Percentiles rank a stretch among this genome's conserved stretches.
Conservation (phyloP, 1,139 yeast species). For the Scheffersomyces insectosa region DNA sequence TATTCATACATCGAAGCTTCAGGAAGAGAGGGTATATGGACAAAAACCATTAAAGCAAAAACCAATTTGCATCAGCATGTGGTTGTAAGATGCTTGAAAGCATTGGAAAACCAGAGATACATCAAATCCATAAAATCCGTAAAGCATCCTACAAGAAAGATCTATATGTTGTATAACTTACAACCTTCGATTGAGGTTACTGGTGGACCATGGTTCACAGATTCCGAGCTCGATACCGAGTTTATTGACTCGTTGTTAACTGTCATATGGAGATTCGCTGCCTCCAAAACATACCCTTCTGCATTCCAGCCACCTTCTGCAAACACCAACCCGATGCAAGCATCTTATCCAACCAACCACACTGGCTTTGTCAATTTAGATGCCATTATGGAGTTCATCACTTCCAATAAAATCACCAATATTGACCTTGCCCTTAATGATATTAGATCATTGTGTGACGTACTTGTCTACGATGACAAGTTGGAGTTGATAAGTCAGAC, state of each 20-base stretch:
- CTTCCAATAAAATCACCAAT: conserved; percentile 72
- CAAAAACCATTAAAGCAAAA: conserved; percentile 85
- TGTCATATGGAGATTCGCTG: conserved; percentile 86
- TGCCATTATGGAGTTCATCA: conserved; percentile 74
- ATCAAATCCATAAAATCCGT: conserved; percentile 92
- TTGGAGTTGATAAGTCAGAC: conserved; percentile 58
- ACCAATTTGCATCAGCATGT: conserved; percentile 93
- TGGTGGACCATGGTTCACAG: conserved; percentile 99
- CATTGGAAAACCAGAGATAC: conserved; percentile 78
- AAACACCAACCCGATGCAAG: conserved; percentile 49
- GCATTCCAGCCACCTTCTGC: conserved; percentile 51
- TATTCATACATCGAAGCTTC: conserved; percentile 90
- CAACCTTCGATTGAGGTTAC: conserved; percentile 96
- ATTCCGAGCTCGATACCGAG: conserved; percentile 90
- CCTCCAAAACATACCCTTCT: conserved; percentile 72
- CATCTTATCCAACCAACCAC: conserved; percentile 34
- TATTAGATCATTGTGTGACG: conserved; percentile 83
- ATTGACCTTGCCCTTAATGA: conserved; percentile 77
- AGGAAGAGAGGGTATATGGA: conserved; percentile 96
- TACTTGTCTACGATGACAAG: conserved; percentile 82
- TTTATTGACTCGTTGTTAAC: conserved; percentile 82
- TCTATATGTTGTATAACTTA: conserved; percentile 88
- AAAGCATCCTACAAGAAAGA: conserved; percentile 93
- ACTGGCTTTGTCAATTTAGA: conserved; percentile 69
- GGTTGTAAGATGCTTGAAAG: conserved; percentile 80